Base-by-base conservation (phyloP, 2,329 filamentous ascomycete genomes). In the Drechslerella coelobrocha region DNA sequence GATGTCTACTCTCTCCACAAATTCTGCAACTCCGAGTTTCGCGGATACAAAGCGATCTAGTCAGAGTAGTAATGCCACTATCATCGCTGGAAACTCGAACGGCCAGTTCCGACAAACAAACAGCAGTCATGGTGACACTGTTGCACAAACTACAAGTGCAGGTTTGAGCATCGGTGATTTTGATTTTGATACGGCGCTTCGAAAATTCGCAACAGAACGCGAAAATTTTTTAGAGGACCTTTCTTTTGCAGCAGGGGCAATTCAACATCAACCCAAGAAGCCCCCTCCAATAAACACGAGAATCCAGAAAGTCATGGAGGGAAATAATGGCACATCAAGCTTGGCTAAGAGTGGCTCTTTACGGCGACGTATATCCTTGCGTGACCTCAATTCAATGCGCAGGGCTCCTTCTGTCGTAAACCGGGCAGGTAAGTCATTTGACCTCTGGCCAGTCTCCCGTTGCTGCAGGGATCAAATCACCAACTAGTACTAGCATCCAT, bases 181-280 rank as follows among this genome's bases (percentile, higher is more conserved):
- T 76, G 94, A 97, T 79, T 99, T 99, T 76, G 94, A 97, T 78
- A 88, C 90, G 77, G 93, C 94, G 24, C 83, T 99, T 74, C 82
- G 92, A 76, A 97, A 97, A 80, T 99, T 99, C 78, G 92, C 94
- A 48, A 89, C 88, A n/a, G 93, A 97, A 81, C 85, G 94, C 73
- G 94, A 99, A 76, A 89, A 88, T 69, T 99, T 99, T 76, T 82
- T 97, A 56, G 91, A 96, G 73, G 94, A 99, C 78, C 84, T 97
- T 59, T 91, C 88, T 74, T 92, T 97, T 78, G 91, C 86, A 74
- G 91, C 92, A 21, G 92, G 92, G 39, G 89, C 90, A 73, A 84
- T 89, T 23, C 85, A 89, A 74, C 81, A 85, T 63, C 82, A 88
- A 63, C 86, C 88, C 23, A 91, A 72, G 23, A 65, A 66, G 31